Evolutionary conservation across 2,329 filamentous ascomycete species (phyloP).

Genomic region (Venturia pyrina): DNA sequence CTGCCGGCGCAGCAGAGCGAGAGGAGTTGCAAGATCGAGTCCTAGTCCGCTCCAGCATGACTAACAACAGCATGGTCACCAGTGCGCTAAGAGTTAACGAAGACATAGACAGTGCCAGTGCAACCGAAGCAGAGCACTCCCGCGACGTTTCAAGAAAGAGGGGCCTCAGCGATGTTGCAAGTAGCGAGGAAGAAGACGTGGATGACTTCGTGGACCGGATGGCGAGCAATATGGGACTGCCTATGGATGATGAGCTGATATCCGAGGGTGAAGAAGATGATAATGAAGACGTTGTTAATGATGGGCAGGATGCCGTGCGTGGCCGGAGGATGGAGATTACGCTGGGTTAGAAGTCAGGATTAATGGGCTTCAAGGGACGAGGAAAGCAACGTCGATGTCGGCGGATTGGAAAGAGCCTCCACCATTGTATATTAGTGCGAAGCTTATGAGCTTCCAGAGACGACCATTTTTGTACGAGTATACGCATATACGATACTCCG

Average conservation of each 20-base stretch:
- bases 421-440: neutral
- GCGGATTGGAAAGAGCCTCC: neutral
- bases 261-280: neutral
- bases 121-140: neutral
- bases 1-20: slow-evolving; percentile 14
- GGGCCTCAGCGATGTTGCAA: neutral
- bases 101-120: neutral
- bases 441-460: neutral
- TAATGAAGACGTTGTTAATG: neutral
- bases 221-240: neutral
- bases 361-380: neutral
- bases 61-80: slow-evolving; percentile 10
- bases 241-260: slow-evolving; percentile 7
- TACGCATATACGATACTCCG: neutral
- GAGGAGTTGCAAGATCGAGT: slow-evolving; percentile 2
- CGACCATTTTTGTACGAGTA: neutral
- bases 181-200: neutral
- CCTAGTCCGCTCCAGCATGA: neutral
- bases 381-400: neutral
- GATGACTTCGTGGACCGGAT: slow-evolving; percentile 3
- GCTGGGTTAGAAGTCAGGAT: neutral
- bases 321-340: neutral
- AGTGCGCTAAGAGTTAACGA: slow-evolving; percentile 1
- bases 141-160: slow-evolving; percentile 2
- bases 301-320: neutral